These are phyloP conservation scores for Persicaria maculosa DNA, from an alignment of 148 eudicot genomes.

Conservation along the genomic window DNA sequence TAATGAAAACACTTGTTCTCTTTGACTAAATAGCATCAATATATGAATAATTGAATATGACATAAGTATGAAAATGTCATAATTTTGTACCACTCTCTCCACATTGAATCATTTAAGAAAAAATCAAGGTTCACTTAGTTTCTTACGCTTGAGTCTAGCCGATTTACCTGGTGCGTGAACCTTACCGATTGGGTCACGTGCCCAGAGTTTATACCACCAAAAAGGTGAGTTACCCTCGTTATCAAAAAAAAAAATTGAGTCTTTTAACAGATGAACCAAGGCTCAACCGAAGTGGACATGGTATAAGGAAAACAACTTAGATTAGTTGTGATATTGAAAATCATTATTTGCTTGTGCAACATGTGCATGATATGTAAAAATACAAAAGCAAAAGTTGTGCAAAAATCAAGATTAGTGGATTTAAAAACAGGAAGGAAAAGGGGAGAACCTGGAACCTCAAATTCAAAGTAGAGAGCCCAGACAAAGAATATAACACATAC, in stretches of 20 bases:
- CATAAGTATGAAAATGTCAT: background rate
- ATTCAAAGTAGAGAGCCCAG: background rate
- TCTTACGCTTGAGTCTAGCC: too few species aligned
- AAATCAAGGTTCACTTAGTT: too few species aligned
- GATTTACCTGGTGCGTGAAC: too few species aligned
- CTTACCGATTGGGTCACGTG: too few species aligned
- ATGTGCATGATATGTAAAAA: background rate
- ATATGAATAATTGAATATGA: background rate
- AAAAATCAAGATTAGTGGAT: conserved; percentile 8
- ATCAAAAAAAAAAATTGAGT: too few species aligned
- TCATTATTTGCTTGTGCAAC: background rate
- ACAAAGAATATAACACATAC: conserved; percentile 3
- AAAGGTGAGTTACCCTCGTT: too few species aligned
- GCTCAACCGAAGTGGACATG: too few species aligned
- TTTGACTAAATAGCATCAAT: background rate
- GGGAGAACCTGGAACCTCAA: conserved; percentile 6
- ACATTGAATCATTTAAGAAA: too few species aligned
- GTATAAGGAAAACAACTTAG: too few species aligned
- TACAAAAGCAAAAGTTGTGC: background rate
- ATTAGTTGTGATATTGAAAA: too few species aligned
- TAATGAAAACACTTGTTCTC: background rate
- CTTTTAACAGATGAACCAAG: too few species aligned
- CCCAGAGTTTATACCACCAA: too few species aligned
- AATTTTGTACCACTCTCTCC: background rate
- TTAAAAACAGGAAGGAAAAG: background rate